Evolutionary conservation across 306 rosid species (phyloP).

Genomic region (Casuarina glauca): DNA sequence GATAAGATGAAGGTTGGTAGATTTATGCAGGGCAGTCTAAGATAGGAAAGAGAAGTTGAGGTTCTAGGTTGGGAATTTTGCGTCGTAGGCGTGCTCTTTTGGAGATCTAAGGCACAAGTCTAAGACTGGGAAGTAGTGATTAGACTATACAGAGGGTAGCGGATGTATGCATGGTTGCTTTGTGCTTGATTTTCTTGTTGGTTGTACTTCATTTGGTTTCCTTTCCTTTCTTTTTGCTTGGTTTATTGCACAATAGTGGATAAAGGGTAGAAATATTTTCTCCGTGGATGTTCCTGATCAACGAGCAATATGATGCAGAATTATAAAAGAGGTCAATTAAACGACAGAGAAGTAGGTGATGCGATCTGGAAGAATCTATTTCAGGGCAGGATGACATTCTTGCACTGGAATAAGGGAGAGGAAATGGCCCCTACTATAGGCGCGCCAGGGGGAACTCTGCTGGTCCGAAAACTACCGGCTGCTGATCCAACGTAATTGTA

Average conservation of each 20-base stretch:
- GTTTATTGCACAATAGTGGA: conserved; percentile 3
- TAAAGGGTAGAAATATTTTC: conserved; percentile 5
- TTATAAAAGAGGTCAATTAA: conserved; percentile 58
- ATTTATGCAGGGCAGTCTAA: background rate
- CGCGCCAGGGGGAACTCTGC: conserved; percentile 68
- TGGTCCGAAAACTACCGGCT: conserved; percentile 72
- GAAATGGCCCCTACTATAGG: conserved; percentile 81
- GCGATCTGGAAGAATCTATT: conserved; percentile 55
- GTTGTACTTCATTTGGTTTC: conserved; percentile 13
- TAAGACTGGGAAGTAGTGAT: background rate
- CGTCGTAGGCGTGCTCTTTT: background rate
- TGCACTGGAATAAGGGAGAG: conserved; percentile 82
- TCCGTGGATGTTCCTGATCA: conserved; percentile 21
- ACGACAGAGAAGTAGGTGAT: conserved; percentile 46
- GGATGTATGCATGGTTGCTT: conserved; percentile 1
- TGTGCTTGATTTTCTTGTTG: conserved; percentile 11
- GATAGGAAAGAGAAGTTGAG: background rate
- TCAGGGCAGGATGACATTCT: conserved; percentile 70
- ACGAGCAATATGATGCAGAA: conserved; percentile 48
- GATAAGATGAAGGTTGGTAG: background rate
- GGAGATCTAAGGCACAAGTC: conserved; percentile 12
- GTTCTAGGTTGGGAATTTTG: background rate
- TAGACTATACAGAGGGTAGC: background rate
- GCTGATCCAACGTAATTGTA: conserved; percentile 60
- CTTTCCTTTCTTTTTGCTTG: background rate